Evolutionary conservation across 352 stramenopile species (phyloP), one percentile per base, ranked within the genome.

Genomic region (Peronospora tabacina): DNA sequence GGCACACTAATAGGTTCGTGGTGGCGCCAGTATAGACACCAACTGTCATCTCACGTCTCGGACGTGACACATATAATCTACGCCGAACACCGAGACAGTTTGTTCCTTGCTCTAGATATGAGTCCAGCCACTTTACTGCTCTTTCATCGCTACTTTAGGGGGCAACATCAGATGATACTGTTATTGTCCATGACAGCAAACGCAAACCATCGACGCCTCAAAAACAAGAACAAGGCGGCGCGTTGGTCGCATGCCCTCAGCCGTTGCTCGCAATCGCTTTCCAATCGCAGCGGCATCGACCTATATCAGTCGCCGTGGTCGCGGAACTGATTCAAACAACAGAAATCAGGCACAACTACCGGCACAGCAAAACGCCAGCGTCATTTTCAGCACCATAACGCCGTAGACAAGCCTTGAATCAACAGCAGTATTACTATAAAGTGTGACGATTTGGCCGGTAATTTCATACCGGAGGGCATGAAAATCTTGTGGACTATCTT

Each of bases 1-100:
- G 48, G 12, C 59, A 55, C 29, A n/a, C 22, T 13, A 33, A 42
- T 16, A 40, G 13, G 7, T 29, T 20, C 22, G 9, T 19, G 32
- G 48, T 67, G 48, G 29, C 49, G 54, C 39, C 13, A 63, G 30
- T 61, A 61, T 60, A 60, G 59, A 36, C 53, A 58, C 34, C 10
- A 49, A 52, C 17, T 34, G 12, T 11, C 15, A 12, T 34, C 30
- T 16, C 13, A 29, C 17, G 12, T 22, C 39, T 42, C 49, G 32
- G 49, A n/a, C 29, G 11, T 29, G 26, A 33, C 42, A 53, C 29
- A 58, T 41, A 45, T 17, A 24, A 26, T 46, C 5, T 60, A 19
- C 15, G 15, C 19, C 35, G 8, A 22, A 34, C 30, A 51, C 36
- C 44, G 44, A 55, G 50, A 64, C 43, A 35, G 26, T 59, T 46